phyloP scores from a whole-genome alignment of 1,139 yeast species.

The Pichia sp. region DNA sequence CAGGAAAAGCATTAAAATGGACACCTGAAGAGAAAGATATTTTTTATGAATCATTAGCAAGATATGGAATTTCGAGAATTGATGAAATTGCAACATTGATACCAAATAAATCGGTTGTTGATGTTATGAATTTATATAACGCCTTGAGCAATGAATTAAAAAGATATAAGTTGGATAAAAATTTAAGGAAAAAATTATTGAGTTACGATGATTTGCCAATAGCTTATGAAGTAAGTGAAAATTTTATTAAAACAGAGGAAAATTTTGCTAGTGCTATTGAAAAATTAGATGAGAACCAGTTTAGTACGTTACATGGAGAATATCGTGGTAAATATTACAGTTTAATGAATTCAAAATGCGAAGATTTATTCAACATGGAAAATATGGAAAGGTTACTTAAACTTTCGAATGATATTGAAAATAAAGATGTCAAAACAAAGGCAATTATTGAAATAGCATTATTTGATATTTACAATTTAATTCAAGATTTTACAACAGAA shows the following conservation, averaged over 20 bases:
- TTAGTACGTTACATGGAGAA: neutral
- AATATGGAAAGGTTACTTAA: neutral
- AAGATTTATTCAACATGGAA: neutral
- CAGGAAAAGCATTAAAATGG: constrained; percentile 31
- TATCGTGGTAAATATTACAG: constrained; percentile 2
- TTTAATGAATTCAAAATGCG: neutral
- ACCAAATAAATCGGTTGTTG: constrained; percentile 38
- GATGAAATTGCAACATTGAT: constrained; percentile 35
- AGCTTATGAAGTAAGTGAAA: constrained; percentile 47
- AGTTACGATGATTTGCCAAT: constrained; percentile 43
- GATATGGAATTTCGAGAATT: constrained; percentile 44
- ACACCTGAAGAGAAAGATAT: constrained; percentile 35
- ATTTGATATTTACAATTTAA: constrained; percentile 2
- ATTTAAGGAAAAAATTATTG: constrained; percentile 24
- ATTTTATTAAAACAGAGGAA: constrained; percentile 44
- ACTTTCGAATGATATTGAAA: constrained; percentile 1
- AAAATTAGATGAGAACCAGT: constrained; percentile 5
- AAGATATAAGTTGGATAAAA: constrained; percentile 23
- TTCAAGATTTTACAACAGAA: constrained; percentile 2
- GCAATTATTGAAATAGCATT: constrained; percentile 2
- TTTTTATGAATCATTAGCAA: constrained; percentile 38
- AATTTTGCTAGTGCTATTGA: constrained; percentile 20
- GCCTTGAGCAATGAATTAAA: constrained; percentile 31
- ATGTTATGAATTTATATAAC: constrained; percentile 43
- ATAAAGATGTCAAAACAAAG: neutral